phyloP scores from a whole-genome alignment of 495 filamentous ascomycete species.

The Talaromyces ruber region DNA sequence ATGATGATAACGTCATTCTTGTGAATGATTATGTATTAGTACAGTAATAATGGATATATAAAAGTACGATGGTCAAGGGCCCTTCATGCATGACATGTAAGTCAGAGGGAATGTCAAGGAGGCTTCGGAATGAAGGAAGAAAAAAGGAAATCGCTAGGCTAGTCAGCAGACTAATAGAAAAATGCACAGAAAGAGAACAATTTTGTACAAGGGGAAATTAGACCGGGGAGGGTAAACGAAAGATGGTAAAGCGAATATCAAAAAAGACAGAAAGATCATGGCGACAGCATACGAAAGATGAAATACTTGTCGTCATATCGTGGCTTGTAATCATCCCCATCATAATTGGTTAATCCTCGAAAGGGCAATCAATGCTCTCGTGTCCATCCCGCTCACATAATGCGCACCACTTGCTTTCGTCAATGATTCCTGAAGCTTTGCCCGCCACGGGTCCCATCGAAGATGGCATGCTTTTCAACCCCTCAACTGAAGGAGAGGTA shows the following conservation, averaged over 20 bases:
- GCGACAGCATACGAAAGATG: neutral
- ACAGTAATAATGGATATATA: slow-evolving; percentile 6
- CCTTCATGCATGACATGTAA: neutral
- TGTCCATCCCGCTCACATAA: slow-evolving; percentile 95
- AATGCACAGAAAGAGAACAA: neutral
- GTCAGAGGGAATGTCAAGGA: neutral
- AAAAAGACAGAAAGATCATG: neutral
- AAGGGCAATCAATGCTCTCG: slow-evolving; percentile 89
- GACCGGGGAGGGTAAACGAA: neutral
- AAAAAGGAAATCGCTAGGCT: neutral
- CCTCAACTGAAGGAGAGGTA: slow-evolving; percentile 21
- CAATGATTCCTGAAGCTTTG: slow-evolving; percentile 69
- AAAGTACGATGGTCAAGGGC: neutral
- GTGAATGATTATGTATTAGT: slow-evolving; percentile 3
- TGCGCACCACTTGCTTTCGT: slow-evolving; percentile 91
- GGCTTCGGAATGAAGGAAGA: neutral
- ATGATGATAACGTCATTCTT: neutral
- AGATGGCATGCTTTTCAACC: slow-evolving; percentile 36
- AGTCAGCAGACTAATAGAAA: neutral
- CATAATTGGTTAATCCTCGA: slow-evolving; percentile 60
- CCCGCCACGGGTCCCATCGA: slow-evolving; percentile 54
- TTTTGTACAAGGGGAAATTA: neutral
- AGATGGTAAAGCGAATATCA: neutral
- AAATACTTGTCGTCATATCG: neutral
- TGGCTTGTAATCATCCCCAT: neutral